These are phyloP conservation scores for Saccharomycopsis javanensis DNA, from an alignment of 805 yeast genomes.

Conservation along the genomic window DNA sequence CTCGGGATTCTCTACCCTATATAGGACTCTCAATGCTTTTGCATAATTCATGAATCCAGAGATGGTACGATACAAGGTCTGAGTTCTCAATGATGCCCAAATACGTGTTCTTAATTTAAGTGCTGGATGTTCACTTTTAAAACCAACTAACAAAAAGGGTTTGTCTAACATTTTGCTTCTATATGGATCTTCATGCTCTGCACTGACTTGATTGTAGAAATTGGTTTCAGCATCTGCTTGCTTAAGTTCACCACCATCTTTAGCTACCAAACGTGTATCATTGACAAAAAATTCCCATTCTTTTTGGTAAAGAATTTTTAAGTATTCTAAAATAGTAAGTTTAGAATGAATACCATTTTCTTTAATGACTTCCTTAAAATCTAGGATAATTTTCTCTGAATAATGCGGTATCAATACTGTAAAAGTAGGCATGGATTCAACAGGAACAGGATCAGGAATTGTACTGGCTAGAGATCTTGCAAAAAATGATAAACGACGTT, in stretches of 20 bases:
- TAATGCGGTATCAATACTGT: constrained; percentile 95
- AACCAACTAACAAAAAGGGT: constrained; percentile 94
- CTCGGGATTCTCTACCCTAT: constrained; percentile 92
- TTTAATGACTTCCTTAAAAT: constrained; percentile 87
- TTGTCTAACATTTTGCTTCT: constrained; percentile 35
- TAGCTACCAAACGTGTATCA: constrained; percentile 86
- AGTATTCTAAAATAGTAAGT: constrained; percentile 85
- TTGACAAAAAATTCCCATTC: constrained; percentile 98
- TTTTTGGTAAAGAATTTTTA: constrained; percentile 89
- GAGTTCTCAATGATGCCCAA: constrained; percentile 97
- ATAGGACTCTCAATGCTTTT: constrained; percentile 85
- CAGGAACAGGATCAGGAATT: constrained; percentile 96
- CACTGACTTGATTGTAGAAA: constrained; percentile 13
- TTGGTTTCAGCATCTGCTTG: constrained; percentile 34
- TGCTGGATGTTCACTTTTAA: constrained; percentile 95
- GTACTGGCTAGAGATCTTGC: constrained; percentile 98
- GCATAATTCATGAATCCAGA: constrained; percentile 98
- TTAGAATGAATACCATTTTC: constrained; percentile 95
- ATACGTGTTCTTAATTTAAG: constrained; percentile 92
- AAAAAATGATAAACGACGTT: constrained; percentile 97
- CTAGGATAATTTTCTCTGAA: constrained; percentile 83
- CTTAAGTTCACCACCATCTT: constrained; percentile 60
- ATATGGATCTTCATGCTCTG: constrained; percentile 26
- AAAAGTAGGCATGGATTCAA: constrained; percentile 98
- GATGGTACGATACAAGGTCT: constrained; percentile 92